A percentile compares a stretch with the other conserved stretches of the same genome.
These are phyloP conservation scores for Tribonema minus DNA, from an alignment of 108 stramenopile genomes.

Conservation along the genomic window DNA sequence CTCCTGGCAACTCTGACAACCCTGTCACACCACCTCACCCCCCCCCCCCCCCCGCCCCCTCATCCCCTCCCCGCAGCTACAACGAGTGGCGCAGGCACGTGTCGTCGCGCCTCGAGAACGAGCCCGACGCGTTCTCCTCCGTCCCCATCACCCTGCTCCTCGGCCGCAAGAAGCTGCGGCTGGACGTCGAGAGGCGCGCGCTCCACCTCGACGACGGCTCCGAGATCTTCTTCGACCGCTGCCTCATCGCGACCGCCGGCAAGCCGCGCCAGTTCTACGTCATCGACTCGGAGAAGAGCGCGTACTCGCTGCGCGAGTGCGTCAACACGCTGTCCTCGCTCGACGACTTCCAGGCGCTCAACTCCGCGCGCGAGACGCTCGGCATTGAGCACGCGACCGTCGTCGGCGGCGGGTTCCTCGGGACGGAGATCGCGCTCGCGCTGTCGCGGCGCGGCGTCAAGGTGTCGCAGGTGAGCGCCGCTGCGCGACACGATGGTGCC, in stretches of 20 bases:
- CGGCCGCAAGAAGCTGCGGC: not conserved
- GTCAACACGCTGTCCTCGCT: not conserved
- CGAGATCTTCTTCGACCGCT: slow-evolving; percentile 30
- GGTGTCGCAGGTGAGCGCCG: slow-evolving; percentile 25
- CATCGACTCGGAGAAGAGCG: no score
- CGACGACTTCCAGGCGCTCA: not conserved
- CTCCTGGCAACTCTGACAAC: no score
- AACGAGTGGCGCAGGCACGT: slow-evolving; percentile 15
- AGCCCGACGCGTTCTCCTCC: slow-evolving; percentile 1
- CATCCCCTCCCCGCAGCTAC: no score
- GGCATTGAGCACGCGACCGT: slow-evolving; percentile 44
- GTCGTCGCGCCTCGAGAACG: not conserved
- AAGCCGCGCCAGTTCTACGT: not conserved
- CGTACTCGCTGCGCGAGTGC: no score
- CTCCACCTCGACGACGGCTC: slow-evolving; percentile 8
- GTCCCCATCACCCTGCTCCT: slow-evolving; percentile 1
- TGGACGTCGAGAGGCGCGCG: slow-evolving; percentile 34
- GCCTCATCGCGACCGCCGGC: slow-evolving; percentile 42
- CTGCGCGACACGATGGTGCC: not conserved
- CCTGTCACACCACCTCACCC: no score
- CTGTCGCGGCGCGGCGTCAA: slow-evolving; percentile 29
- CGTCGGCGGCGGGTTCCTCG: slow-evolving; percentile 47
- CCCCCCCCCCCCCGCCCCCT: no score
- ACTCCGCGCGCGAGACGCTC: no score
- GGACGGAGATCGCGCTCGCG: slow-evolving; percentile 48